Base-by-base conservation (phyloP, 2,329 filamentous ascomycete genomes). In the Xylariales sp. region DNA sequence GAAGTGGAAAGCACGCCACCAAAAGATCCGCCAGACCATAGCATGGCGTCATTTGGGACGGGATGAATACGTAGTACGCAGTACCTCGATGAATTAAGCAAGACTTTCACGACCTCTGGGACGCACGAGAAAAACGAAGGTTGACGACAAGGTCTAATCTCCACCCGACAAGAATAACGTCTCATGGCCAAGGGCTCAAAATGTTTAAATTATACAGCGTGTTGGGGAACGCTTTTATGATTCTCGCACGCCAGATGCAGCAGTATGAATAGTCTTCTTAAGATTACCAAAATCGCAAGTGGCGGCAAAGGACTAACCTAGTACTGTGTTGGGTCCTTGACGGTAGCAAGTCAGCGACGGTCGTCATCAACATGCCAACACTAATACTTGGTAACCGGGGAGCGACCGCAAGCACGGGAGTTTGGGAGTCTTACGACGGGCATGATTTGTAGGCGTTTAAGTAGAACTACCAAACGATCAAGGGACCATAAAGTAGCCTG, bases 391-490 rank as follows among this genome's bases (percentile, higher is more conserved):
- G 34, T 43, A 50, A 50, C 16, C 32, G 9, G 23, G 23, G 39
- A 34, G 28, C 18, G 9, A 52, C 28, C 9, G 39, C 28, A 45
- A 45, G 8, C 23, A 61, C 8, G 5, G 58, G 23, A 32, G 58
- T 52, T 41, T 41, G 16, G 57, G 45, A 34, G 60, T 39, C 53
- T 36, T 36, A 14, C 73, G 93, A 91, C 79, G 98, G 97, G 69
- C 95, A 95, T 84, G 98, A 96, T 83, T 83, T 97, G 9, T 43
- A 34, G n/a, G 16, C 30, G 53, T 52, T 28, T 9, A 55, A 9
- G 23, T 10, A 30, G 14, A 32, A 12, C 39, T 32, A 16, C 36
- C 32, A 54, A 28, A 34, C 36, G 14, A 39, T 14, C n/a, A 18
- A 41, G 18, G 28, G 32, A 41, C 30, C 10, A 28, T 9, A 10